These are phyloP conservation scores for Phytophthora kernoviae DNA, from an alignment of 352 stramenopile species.

Conservation along the genomic window DNA sequence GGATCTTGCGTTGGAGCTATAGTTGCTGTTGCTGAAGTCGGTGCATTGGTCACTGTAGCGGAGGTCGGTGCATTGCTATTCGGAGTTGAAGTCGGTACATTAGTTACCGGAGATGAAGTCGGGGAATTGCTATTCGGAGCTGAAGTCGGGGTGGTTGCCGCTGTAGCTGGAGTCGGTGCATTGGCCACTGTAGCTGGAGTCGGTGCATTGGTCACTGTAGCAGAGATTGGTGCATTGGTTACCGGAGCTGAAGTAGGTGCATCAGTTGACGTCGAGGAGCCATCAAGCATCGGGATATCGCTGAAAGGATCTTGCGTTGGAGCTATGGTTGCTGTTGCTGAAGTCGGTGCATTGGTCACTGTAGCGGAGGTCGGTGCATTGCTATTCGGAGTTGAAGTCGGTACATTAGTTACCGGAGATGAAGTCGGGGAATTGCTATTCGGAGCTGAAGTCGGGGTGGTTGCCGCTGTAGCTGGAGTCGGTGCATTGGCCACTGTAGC, in stretches of 20 bases:
- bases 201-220: constrained; percentile 5
- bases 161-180: constrained; percentile 11
- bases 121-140: too few relatives aligned
- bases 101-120: too few relatives aligned
- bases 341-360: constrained; percentile 5
- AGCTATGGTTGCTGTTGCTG: constrained; percentile 3
- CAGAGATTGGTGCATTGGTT: constrained; percentile 8
- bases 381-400: too few relatives aligned
- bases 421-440: too few relatives aligned
- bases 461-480: neutral
- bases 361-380: neutral
- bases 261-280: constrained; percentile 1
- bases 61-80: neutral
- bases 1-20: too few relatives aligned
- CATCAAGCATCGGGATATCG: too few relatives aligned
- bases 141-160: too few relatives aligned
- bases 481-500: constrained; percentile 7
- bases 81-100: neutral
- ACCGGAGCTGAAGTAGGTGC: constrained; percentile 7
- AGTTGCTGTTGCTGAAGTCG: constrained; percentile 7
- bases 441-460: too few relatives aligned
- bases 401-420: too few relatives aligned
- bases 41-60: neutral
- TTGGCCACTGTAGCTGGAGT: neutral
- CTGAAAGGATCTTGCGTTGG: too few relatives aligned